These are phyloP conservation scores for Eucalyptus camaldulensis DNA, from an alignment of 345 rosid genomes.

Conservation along the genomic window DNA sequence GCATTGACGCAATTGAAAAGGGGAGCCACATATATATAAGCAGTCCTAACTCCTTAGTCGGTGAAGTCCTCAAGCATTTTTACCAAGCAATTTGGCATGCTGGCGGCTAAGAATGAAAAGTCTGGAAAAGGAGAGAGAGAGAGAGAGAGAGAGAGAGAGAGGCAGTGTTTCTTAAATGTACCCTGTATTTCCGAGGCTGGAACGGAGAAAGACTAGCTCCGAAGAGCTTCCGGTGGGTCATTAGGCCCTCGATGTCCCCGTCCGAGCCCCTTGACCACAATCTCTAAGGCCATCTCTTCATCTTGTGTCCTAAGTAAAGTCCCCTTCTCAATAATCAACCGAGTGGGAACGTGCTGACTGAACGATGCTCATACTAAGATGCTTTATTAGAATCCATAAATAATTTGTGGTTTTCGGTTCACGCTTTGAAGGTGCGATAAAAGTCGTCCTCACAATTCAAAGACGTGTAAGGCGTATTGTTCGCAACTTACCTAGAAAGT, in stretches of 20 bases:
- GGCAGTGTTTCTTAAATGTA: neutral
- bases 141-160: too few relatives aligned
- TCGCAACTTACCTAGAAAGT: neutral
- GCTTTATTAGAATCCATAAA: neutral
- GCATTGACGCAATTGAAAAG: neutral
- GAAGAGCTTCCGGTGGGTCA: neutral
- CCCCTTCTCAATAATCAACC: too few relatives aligned
- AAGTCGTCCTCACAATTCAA: neutral
- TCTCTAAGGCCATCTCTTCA: too few relatives aligned
- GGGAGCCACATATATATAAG: neutral
- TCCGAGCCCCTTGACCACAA: too few relatives aligned
- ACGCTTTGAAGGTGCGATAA: neutral
- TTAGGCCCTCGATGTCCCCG: neutral
- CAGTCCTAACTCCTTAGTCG: neutral
- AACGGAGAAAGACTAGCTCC: neutral
- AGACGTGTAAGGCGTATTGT: neutral
- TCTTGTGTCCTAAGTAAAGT: too few relatives aligned
- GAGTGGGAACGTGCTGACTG: neutral
- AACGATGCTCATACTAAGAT: neutral
- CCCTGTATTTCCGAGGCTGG: neutral
- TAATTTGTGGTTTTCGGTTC: neutral
- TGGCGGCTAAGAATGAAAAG: too few relatives aligned
- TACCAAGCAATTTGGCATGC: neutral
- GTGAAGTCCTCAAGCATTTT: neutral
- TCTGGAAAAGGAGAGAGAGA: too few relatives aligned